Conservation (phyloP, 371 early-diverging fungal species). For the Mortierella sp. region DNA sequence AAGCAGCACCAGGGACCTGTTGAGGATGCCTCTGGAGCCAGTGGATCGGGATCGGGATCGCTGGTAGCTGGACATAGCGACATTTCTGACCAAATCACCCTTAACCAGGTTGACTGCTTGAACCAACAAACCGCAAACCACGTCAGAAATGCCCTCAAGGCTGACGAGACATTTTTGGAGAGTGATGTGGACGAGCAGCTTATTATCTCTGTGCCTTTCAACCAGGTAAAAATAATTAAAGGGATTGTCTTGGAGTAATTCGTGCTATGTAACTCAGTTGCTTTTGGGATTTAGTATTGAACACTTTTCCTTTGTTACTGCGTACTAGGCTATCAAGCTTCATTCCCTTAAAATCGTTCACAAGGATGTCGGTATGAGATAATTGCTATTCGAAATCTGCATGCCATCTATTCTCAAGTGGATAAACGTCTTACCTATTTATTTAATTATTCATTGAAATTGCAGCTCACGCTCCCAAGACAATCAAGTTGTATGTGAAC, state of each 20-base stretch:
- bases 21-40: conserved; percentile 48
- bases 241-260: neutral
- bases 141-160: conserved; percentile 82
- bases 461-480: conserved; percentile 86
- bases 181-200: conserved; percentile 96
- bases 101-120: conserved; percentile 87
- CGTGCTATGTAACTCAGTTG: neutral
- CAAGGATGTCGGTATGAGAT: conserved; percentile 58
- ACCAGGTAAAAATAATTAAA: conserved; percentile 63
- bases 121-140: conserved; percentile 85
- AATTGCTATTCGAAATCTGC: neutral
- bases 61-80: conserved; percentile 57
- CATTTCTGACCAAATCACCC: conserved; percentile 76
- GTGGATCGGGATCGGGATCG: conserved; percentile 10
- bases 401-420: neutral
- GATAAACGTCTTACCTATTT: too few relatives aligned
- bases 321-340: conserved; percentile 78
- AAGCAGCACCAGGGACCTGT: conserved; percentile 69
- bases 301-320: neutral
- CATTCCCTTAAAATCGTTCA: conserved; percentile 89
- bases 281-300: neutral
- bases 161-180: conserved; percentile 77
- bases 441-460: too few relatives aligned
- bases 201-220: conserved; percentile 88
- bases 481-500: conserved; percentile 88